Percentiles rank a stretch among this genome's conserved stretches.
Conservation (phyloP, 345 rosid genomes). For the Ceriops decandra region DNA sequence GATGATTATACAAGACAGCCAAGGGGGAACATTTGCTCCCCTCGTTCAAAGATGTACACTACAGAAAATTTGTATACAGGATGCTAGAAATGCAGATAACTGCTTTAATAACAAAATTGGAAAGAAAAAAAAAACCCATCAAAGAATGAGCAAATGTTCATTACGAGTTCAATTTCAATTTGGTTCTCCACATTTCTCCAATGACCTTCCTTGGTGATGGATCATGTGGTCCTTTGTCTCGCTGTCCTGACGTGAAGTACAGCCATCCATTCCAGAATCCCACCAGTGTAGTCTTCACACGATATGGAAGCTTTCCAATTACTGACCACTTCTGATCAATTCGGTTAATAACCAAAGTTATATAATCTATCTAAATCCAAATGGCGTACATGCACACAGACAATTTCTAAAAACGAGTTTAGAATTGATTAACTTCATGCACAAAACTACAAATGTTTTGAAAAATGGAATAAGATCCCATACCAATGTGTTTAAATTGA, state of each 20-base stretch:
- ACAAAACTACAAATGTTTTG: not conserved
- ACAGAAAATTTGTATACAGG: not conserved
- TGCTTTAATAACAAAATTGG: slow-evolving; percentile 8
- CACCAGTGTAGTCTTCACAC: slow-evolving; percentile 87
- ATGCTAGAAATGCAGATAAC: slow-evolving; percentile 1
- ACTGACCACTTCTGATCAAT: slow-evolving; percentile 77
- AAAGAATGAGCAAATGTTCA: slow-evolving; percentile 12
- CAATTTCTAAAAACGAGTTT: not conserved
- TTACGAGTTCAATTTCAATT: slow-evolving; percentile 54
- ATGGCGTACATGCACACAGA: no score
- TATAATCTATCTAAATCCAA: not conserved
- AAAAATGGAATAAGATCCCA: not conserved
- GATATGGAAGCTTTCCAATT: slow-evolving; percentile 80
- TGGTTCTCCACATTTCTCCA: slow-evolving; percentile 91
- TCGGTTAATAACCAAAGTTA: not conserved
- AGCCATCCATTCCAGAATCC: slow-evolving; percentile 82
- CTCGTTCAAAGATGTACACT: not conserved
- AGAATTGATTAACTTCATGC: no score
- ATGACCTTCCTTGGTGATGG: slow-evolving; percentile 80
- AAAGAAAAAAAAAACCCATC: not conserved
- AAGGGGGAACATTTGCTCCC: not conserved
- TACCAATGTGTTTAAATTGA: slow-evolving; percentile 75
- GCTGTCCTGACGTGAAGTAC: slow-evolving; percentile 94
- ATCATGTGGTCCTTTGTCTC: slow-evolving; percentile 82
- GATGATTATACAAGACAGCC: not conserved